Percentiles rank a stretch among this genome's conserved stretches.
phyloP scores from a whole-genome alignment of 352 stramenopile genomes.

The Pythium coloratum region DNA sequence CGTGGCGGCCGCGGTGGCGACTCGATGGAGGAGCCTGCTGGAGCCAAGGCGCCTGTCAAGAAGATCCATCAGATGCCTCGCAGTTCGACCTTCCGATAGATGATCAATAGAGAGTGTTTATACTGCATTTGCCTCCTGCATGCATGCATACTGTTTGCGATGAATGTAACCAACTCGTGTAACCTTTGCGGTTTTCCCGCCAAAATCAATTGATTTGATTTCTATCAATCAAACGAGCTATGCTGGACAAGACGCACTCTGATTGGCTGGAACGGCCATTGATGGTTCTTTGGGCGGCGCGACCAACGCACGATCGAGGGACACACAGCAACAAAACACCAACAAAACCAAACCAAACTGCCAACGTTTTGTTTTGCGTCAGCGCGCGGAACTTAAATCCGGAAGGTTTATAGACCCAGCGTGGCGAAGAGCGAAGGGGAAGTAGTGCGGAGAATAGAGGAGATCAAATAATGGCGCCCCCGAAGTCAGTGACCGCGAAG shows the following conservation, averaged over 20 bases:
- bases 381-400: background rate
- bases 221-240: constrained; percentile 10
- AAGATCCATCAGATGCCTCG: constrained; percentile 84
- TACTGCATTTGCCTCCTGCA: background rate
- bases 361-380: constrained; percentile 2
- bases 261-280: constrained; percentile 22
- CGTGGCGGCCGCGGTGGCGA: constrained; percentile 33
- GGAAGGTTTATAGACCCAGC: background rate
- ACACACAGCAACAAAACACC: constrained; percentile 7
- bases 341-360: constrained; percentile 3
- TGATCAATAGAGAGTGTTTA: constrained; percentile 3
- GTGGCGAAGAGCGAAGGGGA: background rate
- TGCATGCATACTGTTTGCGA: background rate
- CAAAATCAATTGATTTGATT: constrained; percentile 20
- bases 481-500: constrained; percentile 7
- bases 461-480: constrained; percentile 16
- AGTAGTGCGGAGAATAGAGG: background rate
- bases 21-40: constrained; percentile 27
- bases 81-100: constrained; percentile 84
- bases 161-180: background rate
- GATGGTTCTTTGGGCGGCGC: constrained; percentile 20
- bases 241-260: background rate
- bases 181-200: constrained; percentile 23
- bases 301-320: background rate
- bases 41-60: constrained; percentile 54